phyloP scores from a whole-genome alignment of 805 yeast species.

The Cyberlindnera maritima region DNA sequence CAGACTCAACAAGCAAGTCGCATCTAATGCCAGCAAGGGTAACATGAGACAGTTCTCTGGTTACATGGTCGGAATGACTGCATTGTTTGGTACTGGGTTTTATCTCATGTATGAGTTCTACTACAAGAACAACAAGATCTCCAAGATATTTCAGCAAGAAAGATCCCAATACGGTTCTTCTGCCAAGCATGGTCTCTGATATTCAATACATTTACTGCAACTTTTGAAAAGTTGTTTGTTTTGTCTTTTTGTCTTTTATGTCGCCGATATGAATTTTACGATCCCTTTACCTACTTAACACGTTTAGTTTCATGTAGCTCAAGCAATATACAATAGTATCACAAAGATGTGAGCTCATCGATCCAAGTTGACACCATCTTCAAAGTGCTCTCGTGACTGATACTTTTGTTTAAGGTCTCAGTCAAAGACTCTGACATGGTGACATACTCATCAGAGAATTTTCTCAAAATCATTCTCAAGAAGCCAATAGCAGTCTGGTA shows the following conservation, averaged over 20 bases:
- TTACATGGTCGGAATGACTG: conserved; percentile 23
- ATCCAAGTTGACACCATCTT: conserved; percentile 32
- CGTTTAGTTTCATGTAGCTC: background rate
- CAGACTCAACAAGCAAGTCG: conserved; percentile 21
- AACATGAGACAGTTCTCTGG: conserved; percentile 11
- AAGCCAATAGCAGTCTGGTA: conserved; percentile 37
- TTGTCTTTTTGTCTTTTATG: background rate
- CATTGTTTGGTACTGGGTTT: conserved; percentile 19
- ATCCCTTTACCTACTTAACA: background rate
- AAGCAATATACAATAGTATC: background rate
- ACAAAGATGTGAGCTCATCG: conserved; percentile 27
- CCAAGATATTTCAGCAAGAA: conserved; percentile 23
- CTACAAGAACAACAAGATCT: conserved; percentile 27
- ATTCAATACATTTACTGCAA: background rate
- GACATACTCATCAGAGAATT: conserved; percentile 42
- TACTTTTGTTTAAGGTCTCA: conserved; percentile 31
- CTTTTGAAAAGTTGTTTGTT: background rate
- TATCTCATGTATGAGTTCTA: conserved; percentile 22
- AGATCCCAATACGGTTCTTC: conserved; percentile 14
- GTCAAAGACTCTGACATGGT: conserved; percentile 31
- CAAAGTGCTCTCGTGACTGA: conserved; percentile 33
- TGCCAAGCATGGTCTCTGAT: conserved; percentile 15
- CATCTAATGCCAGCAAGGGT: conserved; percentile 13
- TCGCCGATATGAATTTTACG: background rate
- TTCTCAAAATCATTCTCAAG: conserved; percentile 39